These are phyloP conservation scores for Camellia oleifera DNA, from an alignment of 179 eudicot species.

Conservation along the genomic window DNA sequence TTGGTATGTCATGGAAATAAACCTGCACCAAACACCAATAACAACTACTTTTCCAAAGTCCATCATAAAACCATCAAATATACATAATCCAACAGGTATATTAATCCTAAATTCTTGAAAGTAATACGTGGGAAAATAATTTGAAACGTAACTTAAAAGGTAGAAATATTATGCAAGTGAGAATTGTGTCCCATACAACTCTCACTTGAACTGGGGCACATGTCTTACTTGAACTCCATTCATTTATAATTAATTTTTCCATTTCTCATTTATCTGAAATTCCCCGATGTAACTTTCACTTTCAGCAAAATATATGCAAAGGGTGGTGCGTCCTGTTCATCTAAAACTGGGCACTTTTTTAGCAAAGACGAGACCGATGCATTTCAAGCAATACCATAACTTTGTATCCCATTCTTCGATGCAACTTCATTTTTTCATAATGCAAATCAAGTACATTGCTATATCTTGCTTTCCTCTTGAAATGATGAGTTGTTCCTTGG, in stretches of 20 bases:
- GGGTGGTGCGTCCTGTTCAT: neutral
- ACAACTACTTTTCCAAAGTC: neutral
- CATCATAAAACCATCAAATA: neutral
- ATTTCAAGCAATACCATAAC: neutral
- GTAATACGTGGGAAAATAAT: neutral
- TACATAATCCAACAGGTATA: neutral
- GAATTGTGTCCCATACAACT: too few species aligned
- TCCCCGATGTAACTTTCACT: neutral
- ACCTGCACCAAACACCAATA: conserved; percentile 46
- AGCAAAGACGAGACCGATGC: neutral
- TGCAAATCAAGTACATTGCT: neutral
- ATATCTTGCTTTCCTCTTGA: neutral
- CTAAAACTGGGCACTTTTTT: neutral
- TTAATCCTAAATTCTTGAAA: neutral
- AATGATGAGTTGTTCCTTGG: conserved; percentile 1
- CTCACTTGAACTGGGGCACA: too few species aligned
- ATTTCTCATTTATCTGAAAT: too few species aligned
- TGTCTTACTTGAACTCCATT: too few species aligned
- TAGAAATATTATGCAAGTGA: neutral
- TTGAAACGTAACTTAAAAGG: neutral
- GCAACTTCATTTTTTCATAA: neutral
- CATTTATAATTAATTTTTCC: too few species aligned
- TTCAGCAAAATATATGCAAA: neutral
- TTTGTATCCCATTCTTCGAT: neutral
- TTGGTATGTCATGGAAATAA: conserved; percentile 76